These are phyloP conservation scores for Somion occarium DNA, from an alignment of 1,284 basidiomycete species.

Conservation along the genomic window DNA sequence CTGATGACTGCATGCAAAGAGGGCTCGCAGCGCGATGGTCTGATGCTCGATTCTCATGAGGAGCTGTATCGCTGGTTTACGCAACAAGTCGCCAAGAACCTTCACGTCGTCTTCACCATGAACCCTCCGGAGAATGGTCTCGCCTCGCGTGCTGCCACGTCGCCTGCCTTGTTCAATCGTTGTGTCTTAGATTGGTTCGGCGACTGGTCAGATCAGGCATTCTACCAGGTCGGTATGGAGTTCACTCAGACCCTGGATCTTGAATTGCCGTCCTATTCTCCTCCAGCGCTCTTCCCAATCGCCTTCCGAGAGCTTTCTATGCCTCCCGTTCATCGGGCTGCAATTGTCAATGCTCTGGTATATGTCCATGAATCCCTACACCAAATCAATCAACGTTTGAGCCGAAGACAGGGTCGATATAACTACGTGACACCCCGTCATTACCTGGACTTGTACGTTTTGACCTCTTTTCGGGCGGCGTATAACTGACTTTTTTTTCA, in stretches of 20 bases:
- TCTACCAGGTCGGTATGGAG: conserved; percentile 95
- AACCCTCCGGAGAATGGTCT: conserved; percentile 96
- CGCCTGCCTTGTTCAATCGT: conserved; percentile 96
- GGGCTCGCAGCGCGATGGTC: conserved; percentile 93
- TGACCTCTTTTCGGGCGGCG: conserved; percentile 8
- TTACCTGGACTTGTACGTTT: conserved; percentile 95
- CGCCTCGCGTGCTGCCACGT: conserved; percentile 93
- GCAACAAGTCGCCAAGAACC: conserved; percentile 91
- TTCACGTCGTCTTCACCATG: conserved; percentile 99
- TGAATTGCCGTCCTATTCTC: conserved; percentile 75
- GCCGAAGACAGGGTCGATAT: conserved; percentile 88
- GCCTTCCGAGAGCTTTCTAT: conserved; percentile 79
- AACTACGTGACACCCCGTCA: conserved; percentile 98
- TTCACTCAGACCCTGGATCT: conserved; percentile 91
- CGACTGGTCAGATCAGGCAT: conserved; percentile 96
- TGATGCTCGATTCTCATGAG: conserved; percentile 98
- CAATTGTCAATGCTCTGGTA: conserved; percentile 92
- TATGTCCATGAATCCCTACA: conserved; percentile 90
- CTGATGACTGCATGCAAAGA: conserved; percentile 99
- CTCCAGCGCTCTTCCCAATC: conserved; percentile 81
- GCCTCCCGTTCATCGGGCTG: conserved; percentile 81
- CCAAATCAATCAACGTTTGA: conserved; percentile 84
- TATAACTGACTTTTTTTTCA: conserved; percentile 27
- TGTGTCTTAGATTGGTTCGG: conserved; percentile 99
- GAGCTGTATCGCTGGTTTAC: conserved; percentile 98